Conservation (phyloP, 2,329 filamentous ascomycete genomes). For the Exophiala viscosa region DNA sequence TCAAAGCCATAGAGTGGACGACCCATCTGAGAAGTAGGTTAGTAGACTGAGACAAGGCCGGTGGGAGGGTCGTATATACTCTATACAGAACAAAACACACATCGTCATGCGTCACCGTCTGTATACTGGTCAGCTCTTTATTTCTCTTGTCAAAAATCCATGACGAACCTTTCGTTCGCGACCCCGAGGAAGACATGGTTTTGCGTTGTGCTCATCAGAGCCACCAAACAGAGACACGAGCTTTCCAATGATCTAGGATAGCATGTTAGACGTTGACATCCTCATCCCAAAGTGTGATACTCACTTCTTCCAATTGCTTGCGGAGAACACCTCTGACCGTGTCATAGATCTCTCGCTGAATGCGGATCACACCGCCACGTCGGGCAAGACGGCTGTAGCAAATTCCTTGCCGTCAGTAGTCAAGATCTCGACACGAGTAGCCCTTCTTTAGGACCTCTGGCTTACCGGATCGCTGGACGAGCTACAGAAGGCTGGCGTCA, state of each 20-base stretch:
- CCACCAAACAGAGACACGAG: neutral
- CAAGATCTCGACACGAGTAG: too few relatives aligned
- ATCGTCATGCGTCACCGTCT: constrained; percentile 18
- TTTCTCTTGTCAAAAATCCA: too few relatives aligned
- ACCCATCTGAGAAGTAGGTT: constrained; percentile 17
- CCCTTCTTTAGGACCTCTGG: neutral
- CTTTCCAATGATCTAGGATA: neutral
- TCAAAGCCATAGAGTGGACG: constrained; percentile 26
- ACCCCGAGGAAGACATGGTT: neutral
- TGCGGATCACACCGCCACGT: constrained; percentile 34
- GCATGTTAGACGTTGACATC: neutral
- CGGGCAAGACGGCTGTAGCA: constrained; percentile 31
- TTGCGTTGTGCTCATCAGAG: neutral
- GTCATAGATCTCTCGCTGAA: constrained; percentile 32
- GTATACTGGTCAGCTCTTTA: too few relatives aligned
- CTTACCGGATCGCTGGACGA: constrained; percentile 29
- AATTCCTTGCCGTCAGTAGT: neutral
- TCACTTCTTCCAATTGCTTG: constrained; percentile 27
- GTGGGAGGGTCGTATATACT: neutral
- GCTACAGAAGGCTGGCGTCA: constrained; percentile 1
- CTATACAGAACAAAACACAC: constrained; percentile 16
- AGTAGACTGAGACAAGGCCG: neutral
- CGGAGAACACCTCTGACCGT: constrained; percentile 28
- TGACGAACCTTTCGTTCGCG: neutral
- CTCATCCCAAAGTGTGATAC: neutral